These are phyloP conservation scores for Thalassiosira livingstoniorum DNA, from an alignment of 352 stramenopile genomes.

Conservation along the genomic window DNA sequence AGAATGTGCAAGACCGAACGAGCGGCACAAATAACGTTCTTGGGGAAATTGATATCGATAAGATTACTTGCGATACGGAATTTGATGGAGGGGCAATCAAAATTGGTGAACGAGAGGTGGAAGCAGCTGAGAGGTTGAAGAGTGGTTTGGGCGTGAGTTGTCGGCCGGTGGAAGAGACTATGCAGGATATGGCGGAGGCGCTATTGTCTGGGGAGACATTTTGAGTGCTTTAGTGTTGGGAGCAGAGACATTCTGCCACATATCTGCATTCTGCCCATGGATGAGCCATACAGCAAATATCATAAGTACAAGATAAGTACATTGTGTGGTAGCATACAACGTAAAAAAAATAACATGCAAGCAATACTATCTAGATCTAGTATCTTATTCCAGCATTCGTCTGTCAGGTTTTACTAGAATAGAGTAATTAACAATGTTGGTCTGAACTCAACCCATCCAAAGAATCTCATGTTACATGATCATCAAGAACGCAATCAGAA, in stretches of 20 bases:
- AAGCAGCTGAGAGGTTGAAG: constrained; percentile 64
- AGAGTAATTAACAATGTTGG: too few relatives aligned
- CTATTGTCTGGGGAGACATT: constrained; percentile 38
- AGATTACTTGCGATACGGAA: constrained; percentile 71
- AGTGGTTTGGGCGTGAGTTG: constrained; percentile 64
- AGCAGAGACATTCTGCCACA: neutral
- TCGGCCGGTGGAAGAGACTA: constrained; percentile 70
- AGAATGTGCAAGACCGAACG: constrained; percentile 25
- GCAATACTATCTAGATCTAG: too few relatives aligned
- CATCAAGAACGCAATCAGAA: too few relatives aligned
- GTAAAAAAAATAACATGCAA: too few relatives aligned
- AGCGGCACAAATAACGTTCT: neutral
- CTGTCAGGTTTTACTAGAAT: too few relatives aligned
- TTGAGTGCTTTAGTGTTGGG: neutral
- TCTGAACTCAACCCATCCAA: too few relatives aligned
- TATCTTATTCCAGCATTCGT: too few relatives aligned
- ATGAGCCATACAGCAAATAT: too few relatives aligned
- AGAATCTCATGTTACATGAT: too few relatives aligned
- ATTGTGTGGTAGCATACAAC: too few relatives aligned
- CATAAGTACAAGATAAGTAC: too few relatives aligned
- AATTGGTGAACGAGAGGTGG: constrained; percentile 77
- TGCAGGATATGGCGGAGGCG: constrained; percentile 72
- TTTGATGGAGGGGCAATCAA: constrained; percentile 83
- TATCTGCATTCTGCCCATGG: too few relatives aligned
- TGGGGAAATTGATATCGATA: constrained; percentile 50